Evolutionary conservation across 495 filamentous ascomycete species (phyloP).

Genomic region (Hyaloscypha finlandica): DNA sequence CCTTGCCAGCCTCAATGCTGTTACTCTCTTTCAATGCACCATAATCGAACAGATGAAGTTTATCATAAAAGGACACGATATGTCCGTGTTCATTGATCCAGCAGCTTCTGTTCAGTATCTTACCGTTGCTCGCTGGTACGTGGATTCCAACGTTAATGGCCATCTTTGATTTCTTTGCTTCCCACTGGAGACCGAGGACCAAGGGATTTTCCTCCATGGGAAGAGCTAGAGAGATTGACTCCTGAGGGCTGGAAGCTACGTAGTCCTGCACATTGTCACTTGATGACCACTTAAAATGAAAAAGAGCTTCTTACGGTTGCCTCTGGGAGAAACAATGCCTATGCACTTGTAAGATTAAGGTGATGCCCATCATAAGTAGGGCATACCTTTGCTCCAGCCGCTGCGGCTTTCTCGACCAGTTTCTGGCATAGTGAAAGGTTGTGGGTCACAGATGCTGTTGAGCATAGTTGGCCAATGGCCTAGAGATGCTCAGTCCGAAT

Average conservation of each 20-base stretch:
- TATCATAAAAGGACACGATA: conserved; percentile 69
- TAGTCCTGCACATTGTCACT: conserved; percentile 52
- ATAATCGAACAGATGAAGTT: conserved; percentile 78
- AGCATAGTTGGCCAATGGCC: conserved; percentile 89
- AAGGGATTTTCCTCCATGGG: conserved; percentile 60
- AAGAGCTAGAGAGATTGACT: conserved; percentile 66
- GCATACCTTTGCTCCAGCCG: conserved; percentile 73
- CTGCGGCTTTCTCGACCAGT: conserved; percentile 70
- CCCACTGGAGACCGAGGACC: conserved; percentile 68
- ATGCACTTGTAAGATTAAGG: conserved; percentile 1
- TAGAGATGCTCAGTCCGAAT: conserved; percentile 36
- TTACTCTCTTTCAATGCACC: conserved; percentile 68
- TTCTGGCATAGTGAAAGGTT: conserved; percentile 76
- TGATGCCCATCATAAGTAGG: neutral
- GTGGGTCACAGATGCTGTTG: conserved; percentile 73
- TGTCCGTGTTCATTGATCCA: conserved; percentile 69
- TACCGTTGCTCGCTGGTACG: conserved; percentile 61
- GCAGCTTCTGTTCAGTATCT: conserved; percentile 63
- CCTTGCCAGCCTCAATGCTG: conserved; percentile 60
- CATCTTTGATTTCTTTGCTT: conserved; percentile 59
- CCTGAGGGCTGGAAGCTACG: conserved; percentile 65
- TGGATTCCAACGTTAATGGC: conserved; percentile 90
- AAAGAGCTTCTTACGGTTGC: conserved; percentile 54
- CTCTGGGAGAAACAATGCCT: conserved; percentile 92
- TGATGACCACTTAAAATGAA: neutral